A percentile compares a stretch with the other conserved stretches of the same genome.
These are phyloP conservation scores for Talaromyces verruculosus DNA, from an alignment of 2,329 filamentous ascomycete genomes.

Conservation along the genomic window DNA sequence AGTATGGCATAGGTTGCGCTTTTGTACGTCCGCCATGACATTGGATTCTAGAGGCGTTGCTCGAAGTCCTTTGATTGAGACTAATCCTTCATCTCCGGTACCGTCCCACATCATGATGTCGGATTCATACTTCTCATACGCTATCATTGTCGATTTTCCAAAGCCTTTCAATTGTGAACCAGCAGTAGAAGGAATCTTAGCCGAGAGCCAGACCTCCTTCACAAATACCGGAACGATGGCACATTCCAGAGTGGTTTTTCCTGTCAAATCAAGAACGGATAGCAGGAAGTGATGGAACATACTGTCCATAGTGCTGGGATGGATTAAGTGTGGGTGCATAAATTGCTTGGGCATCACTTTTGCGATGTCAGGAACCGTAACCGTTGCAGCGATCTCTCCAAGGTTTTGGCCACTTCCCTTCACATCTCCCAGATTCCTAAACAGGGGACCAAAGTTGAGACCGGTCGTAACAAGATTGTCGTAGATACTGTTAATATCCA, in stretches of 20 bases:
- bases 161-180: slow-evolving; percentile 28
- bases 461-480: slow-evolving; percentile 31
- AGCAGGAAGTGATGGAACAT: slow-evolving; percentile 35
- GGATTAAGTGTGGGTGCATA: slow-evolving; percentile 36
- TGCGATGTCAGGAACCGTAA: slow-evolving; percentile 33
- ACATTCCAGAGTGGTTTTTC: slow-evolving; percentile 26
- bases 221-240: slow-evolving; percentile 35
- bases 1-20: slow-evolving; percentile 27
- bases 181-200: slow-evolving; percentile 26
- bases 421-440: slow-evolving; percentile 32
- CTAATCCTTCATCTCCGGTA: slow-evolving; percentile 17
- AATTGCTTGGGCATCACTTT: slow-evolving; percentile 36
- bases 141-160: slow-evolving; percentile 27
- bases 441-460: slow-evolving; percentile 34
- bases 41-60: slow-evolving; percentile 32
- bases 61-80: slow-evolving; percentile 31
- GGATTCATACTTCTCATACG: slow-evolving; percentile 26
- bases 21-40: slow-evolving; percentile 19
- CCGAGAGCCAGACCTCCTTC: slow-evolving; percentile 35
- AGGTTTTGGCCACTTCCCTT: slow-evolving; percentile 23
- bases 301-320: slow-evolving; percentile 39
- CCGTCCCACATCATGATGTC: slow-evolving; percentile 28
- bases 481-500: slow-evolving; percentile 30
- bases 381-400: slow-evolving; percentile 27
- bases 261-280: slow-evolving; percentile 29